phyloP scores from a whole-genome alignment of 1,284 basidiomycete species.

The Coriolopsis trogii region DNA sequence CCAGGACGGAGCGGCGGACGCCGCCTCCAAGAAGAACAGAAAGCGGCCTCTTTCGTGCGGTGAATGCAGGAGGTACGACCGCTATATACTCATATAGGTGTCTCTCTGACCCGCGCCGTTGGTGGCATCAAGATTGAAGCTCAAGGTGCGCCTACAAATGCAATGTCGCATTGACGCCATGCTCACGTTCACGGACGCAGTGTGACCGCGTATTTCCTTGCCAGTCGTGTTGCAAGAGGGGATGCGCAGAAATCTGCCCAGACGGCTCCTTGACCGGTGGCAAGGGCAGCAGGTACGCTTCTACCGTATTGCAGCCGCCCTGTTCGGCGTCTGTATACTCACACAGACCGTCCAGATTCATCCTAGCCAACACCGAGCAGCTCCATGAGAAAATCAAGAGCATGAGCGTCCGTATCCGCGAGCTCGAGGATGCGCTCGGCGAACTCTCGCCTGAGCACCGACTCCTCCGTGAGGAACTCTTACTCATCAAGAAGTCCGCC shows the following conservation, averaged over 20 bases:
- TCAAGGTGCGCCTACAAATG: slow-evolving; percentile 43
- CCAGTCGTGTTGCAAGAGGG: slow-evolving; percentile 61
- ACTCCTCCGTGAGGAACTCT: slow-evolving; percentile 60
- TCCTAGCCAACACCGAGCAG: slow-evolving; percentile 74
- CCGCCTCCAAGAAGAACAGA: slow-evolving; percentile 42
- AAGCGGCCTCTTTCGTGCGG: slow-evolving; percentile 52
- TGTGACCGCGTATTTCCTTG: slow-evolving; percentile 66
- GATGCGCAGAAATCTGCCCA: slow-evolving; percentile 62
- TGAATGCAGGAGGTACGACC: slow-evolving; percentile 56
- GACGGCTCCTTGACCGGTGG: slow-evolving; percentile 47
- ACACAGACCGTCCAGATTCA: slow-evolving; percentile 48
- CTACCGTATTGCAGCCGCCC: slow-evolving; percentile 32
- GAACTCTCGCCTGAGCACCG: slow-evolving; percentile 60
- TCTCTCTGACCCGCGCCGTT: slow-evolving; percentile 10
- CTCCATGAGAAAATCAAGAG: slow-evolving; percentile 64
- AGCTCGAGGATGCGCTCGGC: slow-evolving; percentile 68
- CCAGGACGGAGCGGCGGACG: slow-evolving; percentile 29
- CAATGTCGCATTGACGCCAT: slow-evolving; percentile 17
- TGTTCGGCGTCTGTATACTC: neutral
- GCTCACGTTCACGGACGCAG: slow-evolving; percentile 32
- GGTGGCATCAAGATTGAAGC: slow-evolving; percentile 47
- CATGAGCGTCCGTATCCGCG: slow-evolving; percentile 63
- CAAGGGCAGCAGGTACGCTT: slow-evolving; percentile 37
- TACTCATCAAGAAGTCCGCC: slow-evolving; percentile 35
- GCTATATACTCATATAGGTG: too few relatives aligned